phyloP scores from a whole-genome alignment of 257 asterid genomes.

The Scutellaria baicalensis region DNA sequence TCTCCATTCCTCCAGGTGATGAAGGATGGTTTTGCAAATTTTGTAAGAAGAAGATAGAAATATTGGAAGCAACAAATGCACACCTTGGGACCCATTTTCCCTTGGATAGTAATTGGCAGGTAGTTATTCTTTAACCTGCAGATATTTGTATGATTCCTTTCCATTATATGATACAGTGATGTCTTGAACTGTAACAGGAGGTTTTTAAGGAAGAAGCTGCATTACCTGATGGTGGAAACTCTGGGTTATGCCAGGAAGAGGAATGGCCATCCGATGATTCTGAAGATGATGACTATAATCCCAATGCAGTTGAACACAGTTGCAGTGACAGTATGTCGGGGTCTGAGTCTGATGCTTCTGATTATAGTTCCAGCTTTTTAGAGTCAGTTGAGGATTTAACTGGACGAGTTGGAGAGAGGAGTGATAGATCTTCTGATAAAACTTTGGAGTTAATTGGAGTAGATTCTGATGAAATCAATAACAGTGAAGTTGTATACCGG shows the following conservation, averaged over 20 bases:
- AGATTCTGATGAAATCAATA: constrained; percentile 55
- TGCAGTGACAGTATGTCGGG: constrained; percentile 29
- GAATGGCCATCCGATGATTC: constrained; percentile 99
- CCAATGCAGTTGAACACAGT: constrained; percentile 51
- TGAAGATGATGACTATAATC: constrained; percentile 87
- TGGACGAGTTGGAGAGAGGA: constrained; percentile 30
- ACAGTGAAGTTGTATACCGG: constrained; percentile 46
- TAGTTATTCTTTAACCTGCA: constrained; percentile 16
- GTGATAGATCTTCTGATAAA: constrained; percentile 23
- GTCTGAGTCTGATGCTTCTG: constrained; percentile 52
- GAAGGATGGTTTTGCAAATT: constrained; percentile 98
- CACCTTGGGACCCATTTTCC: constrained; percentile 92
- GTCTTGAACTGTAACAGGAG: constrained; percentile 43
- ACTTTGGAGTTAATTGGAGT: constrained; percentile 31
- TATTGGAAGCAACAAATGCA: constrained; percentile 90
- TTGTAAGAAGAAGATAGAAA: constrained; percentile 85
- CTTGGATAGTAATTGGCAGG: constrained; percentile 83
- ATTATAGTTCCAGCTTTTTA: constrained; percentile 52
- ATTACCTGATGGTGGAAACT: constrained; percentile 57
- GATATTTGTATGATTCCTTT: not conserved
- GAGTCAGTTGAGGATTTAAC: constrained; percentile 77
- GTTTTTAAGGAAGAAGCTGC: constrained; percentile 91
- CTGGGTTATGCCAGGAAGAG: constrained; percentile 44
- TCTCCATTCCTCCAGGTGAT: constrained; percentile 87
- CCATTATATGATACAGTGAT: constrained; percentile 12